Percentiles rank a stretch among this genome's conserved stretches.
Evolutionary conservation across 2,329 filamentous ascomycete genomes (phyloP).

Genomic region (Monilinia fructigena): DNA sequence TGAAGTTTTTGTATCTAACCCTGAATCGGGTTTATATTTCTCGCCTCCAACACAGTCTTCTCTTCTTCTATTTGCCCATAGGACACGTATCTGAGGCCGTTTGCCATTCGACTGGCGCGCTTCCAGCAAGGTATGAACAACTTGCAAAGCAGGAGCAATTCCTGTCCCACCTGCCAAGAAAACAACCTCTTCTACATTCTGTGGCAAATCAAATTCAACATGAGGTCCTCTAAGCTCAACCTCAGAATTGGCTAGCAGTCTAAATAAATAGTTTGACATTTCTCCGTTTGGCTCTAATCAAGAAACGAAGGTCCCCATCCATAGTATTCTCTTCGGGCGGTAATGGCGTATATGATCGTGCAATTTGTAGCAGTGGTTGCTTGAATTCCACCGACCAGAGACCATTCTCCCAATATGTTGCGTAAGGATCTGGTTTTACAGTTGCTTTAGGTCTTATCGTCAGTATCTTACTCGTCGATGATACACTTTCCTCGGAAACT

Average conservation of each 20-base stretch:
- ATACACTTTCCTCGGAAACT: slow-evolving; percentile 58
- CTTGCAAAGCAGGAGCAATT: slow-evolving; percentile 84
- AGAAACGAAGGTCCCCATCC: slow-evolving; percentile 59
- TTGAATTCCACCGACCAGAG: slow-evolving; percentile 91
- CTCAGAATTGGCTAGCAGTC: slow-evolving; percentile 58
- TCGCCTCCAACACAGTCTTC: slow-evolving; percentile 64
- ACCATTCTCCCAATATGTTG: slow-evolving; percentile 57
- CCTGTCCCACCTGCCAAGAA: slow-evolving; percentile 86
- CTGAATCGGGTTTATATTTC: slow-evolving; percentile 44
- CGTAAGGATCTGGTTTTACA: slow-evolving; percentile 39
- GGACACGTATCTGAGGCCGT: slow-evolving; percentile 59
- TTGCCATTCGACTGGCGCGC: slow-evolving; percentile 37
- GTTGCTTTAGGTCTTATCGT: slow-evolving; percentile 51
- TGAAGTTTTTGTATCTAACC: not conserved
- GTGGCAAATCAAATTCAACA: slow-evolving; percentile 61
- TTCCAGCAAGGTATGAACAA: slow-evolving; percentile 61
- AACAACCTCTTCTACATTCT: slow-evolving; percentile 57
- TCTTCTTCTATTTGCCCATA: slow-evolving; percentile 75
- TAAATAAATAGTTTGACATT: slow-evolving; percentile 77
- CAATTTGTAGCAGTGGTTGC: slow-evolving; percentile 91
- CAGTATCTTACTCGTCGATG: slow-evolving; percentile 67
- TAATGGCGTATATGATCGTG: slow-evolving; percentile 85
- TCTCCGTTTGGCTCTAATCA: slow-evolving; percentile 79
- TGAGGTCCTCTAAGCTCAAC: slow-evolving; percentile 80
- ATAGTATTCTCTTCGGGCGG: slow-evolving; percentile 50